Evolutionary conservation across 1,284 basidiomycete genomes (phyloP).

Genomic region (Sporisorium sorghi): DNA sequence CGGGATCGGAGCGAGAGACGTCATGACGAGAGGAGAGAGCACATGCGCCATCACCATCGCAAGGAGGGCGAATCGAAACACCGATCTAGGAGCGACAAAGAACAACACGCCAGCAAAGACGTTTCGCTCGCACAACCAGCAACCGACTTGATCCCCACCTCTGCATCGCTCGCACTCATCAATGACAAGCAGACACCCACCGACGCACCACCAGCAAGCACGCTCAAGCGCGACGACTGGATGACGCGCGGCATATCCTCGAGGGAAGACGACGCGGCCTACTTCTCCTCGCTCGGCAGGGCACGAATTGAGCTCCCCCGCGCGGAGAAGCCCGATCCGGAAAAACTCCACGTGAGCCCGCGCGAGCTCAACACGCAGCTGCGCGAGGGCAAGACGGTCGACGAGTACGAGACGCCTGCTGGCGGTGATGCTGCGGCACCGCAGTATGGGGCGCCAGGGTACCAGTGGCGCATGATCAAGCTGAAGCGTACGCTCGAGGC

Average conservation of each 20-base stretch:
- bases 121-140: constrained; percentile 72
- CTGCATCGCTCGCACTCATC: constrained; percentile 77
- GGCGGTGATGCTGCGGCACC: constrained; percentile 39
- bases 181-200: constrained; percentile 70
- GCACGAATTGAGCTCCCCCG: constrained; percentile 73
- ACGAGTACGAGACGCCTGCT: constrained; percentile 72
- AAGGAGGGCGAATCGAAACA: constrained; percentile 82
- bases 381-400: constrained; percentile 74
- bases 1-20: constrained; percentile 16
- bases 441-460: constrained; percentile 82
- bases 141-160: constrained; percentile 81
- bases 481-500: constrained; percentile 88
- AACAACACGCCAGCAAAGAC: constrained; percentile 61
- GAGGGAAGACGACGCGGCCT: constrained; percentile 43
- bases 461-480: constrained; percentile 98
- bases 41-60: constrained; percentile 4
- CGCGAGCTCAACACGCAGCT: constrained; percentile 85
- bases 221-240: constrained; percentile 84
- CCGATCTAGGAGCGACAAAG: constrained; percentile 74
- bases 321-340: constrained; percentile 76
- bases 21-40: constrained; percentile 5
- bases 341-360: constrained; percentile 74
- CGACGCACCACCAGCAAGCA: constrained; percentile 68
- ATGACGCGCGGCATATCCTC: constrained; percentile 74
- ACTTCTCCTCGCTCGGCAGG: constrained; percentile 83